phyloP scores from a whole-genome alignment of 129 eudicot species.

The Tagetes erecta region DNA sequence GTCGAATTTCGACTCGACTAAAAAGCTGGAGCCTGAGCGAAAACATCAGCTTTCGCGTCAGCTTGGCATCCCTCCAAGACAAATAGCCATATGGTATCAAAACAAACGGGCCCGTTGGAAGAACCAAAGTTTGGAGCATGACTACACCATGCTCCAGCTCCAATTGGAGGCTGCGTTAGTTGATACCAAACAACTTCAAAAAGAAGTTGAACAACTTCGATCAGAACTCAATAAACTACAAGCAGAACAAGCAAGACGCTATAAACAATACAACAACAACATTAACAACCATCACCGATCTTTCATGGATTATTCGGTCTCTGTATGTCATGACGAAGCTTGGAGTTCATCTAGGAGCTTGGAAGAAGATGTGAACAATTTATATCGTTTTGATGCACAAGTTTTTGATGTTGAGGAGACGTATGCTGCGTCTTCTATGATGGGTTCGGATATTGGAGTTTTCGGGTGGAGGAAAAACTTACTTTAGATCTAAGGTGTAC shows the following conservation, averaged over 20 bases:
- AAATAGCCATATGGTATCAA: slow-evolving; percentile 87
- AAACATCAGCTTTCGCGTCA: slow-evolving; percentile 62
- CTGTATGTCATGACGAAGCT: slow-evolving; percentile 45
- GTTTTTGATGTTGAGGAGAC: slow-evolving; percentile 44
- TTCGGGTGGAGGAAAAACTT: slow-evolving; percentile 9
- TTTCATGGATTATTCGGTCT: slow-evolving; percentile 36
- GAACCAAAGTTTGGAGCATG: slow-evolving; percentile 68
- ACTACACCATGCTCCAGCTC: slow-evolving; percentile 49
- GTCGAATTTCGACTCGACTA: slow-evolving; percentile 51
- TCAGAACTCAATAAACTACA: slow-evolving; percentile 44
- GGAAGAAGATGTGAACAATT: slow-evolving; percentile 34
- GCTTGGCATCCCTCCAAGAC: slow-evolving; percentile 66
- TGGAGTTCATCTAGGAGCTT: slow-evolving; percentile 54
- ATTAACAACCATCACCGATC: neutral
- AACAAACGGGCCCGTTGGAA: slow-evolving; percentile 86
- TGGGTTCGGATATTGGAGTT: slow-evolving; percentile 37
- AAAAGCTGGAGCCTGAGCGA: slow-evolving; percentile 67
- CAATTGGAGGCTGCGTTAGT: slow-evolving; percentile 44
- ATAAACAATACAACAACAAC: slow-evolving; percentile 13
- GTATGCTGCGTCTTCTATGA: slow-evolving; percentile 46
- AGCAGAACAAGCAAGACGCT: slow-evolving; percentile 18
- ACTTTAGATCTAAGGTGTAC: slow-evolving; percentile 11
- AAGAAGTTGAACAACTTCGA: slow-evolving; percentile 56
- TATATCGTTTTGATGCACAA: slow-evolving; percentile 34
- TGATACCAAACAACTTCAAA: slow-evolving; percentile 59